Conservation (phyloP, 2,329 filamentous ascomycete genomes). For the Trichoderma gracile region DNA sequence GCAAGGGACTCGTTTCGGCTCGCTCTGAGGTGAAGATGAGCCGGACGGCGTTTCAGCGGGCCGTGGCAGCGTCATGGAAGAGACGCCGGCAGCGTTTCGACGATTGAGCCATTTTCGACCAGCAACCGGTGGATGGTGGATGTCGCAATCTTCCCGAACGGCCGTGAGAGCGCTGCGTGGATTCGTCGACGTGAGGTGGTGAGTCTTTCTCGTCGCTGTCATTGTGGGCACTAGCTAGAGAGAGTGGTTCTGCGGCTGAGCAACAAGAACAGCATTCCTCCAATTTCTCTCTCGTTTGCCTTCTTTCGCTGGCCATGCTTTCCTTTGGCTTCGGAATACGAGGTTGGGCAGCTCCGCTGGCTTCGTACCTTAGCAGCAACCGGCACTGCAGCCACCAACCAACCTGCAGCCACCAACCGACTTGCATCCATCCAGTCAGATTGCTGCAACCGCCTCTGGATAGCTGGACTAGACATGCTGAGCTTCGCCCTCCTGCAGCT, state of each 20-base stretch:
- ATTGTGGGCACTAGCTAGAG: background rate
- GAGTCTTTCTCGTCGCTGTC: background rate
- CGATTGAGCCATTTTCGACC: constrained; percentile 12
- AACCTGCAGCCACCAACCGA: constrained; percentile 12
- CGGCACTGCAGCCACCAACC: constrained; percentile 8
- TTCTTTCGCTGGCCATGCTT: background rate
- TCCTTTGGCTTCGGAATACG: constrained; percentile 3
- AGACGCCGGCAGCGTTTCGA: background rate
- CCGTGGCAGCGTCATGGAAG: constrained; percentile 6
- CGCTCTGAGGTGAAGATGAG: background rate
- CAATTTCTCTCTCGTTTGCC: too few relatives aligned
- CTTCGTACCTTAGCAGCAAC: background rate
- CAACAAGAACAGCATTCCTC: background rate
- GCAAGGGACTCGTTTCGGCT: background rate
- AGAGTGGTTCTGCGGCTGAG: background rate
- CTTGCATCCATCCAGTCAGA: constrained; percentile 14
- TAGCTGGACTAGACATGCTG: background rate
- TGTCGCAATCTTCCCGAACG: too few relatives aligned
- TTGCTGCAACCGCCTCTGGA: background rate
- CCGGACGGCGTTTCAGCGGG: background rate
- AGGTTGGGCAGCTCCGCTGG: background rate
- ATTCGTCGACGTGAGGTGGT: background rate
- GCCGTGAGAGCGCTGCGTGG: too few relatives aligned
- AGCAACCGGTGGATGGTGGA: background rate
- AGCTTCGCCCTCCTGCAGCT: background rate